Evolutionary conservation across 805 yeast species (phyloP).

Genomic region (Candida cerambycidarum): DNA sequence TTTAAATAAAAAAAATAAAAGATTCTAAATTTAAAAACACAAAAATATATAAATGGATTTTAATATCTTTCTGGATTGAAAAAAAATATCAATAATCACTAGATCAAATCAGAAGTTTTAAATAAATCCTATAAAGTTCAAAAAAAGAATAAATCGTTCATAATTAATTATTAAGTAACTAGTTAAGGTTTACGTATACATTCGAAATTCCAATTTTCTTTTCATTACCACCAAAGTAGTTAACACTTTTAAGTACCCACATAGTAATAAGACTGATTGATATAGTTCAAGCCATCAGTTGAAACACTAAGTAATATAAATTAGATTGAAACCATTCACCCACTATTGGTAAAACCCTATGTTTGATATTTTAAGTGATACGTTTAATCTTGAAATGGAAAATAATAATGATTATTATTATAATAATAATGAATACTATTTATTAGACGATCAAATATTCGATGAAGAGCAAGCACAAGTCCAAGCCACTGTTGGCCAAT

Average conservation of each 20-base stretch:
- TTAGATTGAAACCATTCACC: no score
- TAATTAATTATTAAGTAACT: no score
- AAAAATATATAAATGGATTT: conserved; percentile 7
- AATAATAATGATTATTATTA: conserved; percentile 15
- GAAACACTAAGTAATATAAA: no score
- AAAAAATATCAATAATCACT: background rate
- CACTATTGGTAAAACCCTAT: conserved; percentile 7
- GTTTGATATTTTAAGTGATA: conserved; percentile 17
- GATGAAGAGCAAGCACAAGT: conserved; percentile 1
- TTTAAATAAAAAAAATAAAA: conserved; percentile 4
- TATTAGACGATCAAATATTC: conserved; percentile 10
- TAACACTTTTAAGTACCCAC: no score
- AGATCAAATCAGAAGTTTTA: background rate
- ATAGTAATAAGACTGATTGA: no score
- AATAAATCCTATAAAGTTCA: background rate
- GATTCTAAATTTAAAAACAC: conserved; percentile 7
- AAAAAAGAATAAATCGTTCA: background rate
- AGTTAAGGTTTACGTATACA: no score
- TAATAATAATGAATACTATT: conserved; percentile 6
- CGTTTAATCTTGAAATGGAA: conserved; percentile 13
- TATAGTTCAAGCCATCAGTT: no score
- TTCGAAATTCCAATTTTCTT: no score
- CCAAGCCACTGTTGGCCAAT: background rate
- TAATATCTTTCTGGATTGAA: background rate
- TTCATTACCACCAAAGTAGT: no score